Base-by-base conservation (phyloP, 495 filamentous ascomycete genomes). In the Neurospora intermedia region DNA sequence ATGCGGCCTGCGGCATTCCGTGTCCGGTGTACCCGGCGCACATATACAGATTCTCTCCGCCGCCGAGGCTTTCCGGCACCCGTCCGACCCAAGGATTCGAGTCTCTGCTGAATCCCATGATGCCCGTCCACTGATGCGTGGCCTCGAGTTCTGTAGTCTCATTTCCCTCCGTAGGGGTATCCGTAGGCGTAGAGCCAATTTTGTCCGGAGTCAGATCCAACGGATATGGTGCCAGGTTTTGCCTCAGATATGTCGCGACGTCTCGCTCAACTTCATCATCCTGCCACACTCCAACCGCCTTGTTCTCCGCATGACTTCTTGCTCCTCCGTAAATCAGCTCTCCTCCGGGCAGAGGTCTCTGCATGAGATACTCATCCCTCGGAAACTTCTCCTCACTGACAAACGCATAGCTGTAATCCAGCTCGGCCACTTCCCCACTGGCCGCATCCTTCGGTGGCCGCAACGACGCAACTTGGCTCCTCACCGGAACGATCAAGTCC, bases 91-190 rank as follows among this genome's bases (percentile, higher is more conserved):
- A 94, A 0, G 93, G 91, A 27, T 87, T 80, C 0, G 86, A 82
- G 77, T 96, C 93, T 0, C 89, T 81, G 40, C 85, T 89, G 78
- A 90, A 95, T 0, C 90, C 93, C 93, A 94, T 96, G 72, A 92
- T 91, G 0, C 93, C 93, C 0, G 90, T 91, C 93, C 93, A 97
- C 78, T 92, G 86, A 73, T 84, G 83, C 43, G 84, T 85, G 0
- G 91, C 87, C 11, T 81, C 69, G 42, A 92, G 79, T 75, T 87
- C 85, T 40, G 54, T 66, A 35, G 54, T 66, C 54, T 66, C 54
- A 15, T 35, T 18, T 0, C 54, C 81, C 70, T 66, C 40, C 79
- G 72, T 10, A 74, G 76, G 27, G 45, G 74, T 23, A 18, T n/a
- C 11, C 15, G 27, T 31, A 62, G 27, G 23, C 13, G 23, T 13